These are phyloP conservation scores for Phragmites australis DNA, from an alignment of 176 grass and related monocot species.

Conservation along the genomic window DNA sequence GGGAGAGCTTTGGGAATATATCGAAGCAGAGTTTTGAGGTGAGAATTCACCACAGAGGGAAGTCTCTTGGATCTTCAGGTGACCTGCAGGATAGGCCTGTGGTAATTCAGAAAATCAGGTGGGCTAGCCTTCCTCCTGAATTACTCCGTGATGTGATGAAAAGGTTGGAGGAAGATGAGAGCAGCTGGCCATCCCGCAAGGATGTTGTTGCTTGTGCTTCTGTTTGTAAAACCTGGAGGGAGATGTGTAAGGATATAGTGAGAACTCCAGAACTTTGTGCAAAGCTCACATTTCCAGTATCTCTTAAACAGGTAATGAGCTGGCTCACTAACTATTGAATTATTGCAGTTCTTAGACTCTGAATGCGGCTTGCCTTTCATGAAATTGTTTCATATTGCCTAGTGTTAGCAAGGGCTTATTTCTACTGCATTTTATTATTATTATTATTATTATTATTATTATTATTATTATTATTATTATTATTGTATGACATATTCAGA, in stretches of 20 bases:
- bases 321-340: background rate
- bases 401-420: background rate
- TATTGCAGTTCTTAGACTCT: conserved; percentile 1
- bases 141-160: conserved; percentile 72
- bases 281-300: conserved; percentile 87
- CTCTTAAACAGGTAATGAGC: conserved; percentile 82
- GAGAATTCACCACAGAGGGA: conserved; percentile 55
- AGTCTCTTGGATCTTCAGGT: conserved; percentile 46
- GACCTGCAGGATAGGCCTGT: conserved; percentile 41
- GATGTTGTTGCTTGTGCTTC: conserved; percentile 80
- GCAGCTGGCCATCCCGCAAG: conserved; percentile 79
- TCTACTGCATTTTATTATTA: background rate
- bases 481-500: background rate
- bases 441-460: background rate
- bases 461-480: too few species aligned
- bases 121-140: conserved; percentile 79
- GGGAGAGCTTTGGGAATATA: conserved; percentile 68
- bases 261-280: conserved; percentile 76
- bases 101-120: conserved; percentile 41
- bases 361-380: background rate
- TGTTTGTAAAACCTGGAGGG: conserved; percentile 75
- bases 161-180: conserved; percentile 73
- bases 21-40: conserved; percentile 68
- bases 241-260: conserved; percentile 87
- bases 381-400: background rate